Evolutionary conservation across 2,329 filamentous ascomycete species (phyloP).

Genomic region (Ceratocystis cubensis): DNA sequence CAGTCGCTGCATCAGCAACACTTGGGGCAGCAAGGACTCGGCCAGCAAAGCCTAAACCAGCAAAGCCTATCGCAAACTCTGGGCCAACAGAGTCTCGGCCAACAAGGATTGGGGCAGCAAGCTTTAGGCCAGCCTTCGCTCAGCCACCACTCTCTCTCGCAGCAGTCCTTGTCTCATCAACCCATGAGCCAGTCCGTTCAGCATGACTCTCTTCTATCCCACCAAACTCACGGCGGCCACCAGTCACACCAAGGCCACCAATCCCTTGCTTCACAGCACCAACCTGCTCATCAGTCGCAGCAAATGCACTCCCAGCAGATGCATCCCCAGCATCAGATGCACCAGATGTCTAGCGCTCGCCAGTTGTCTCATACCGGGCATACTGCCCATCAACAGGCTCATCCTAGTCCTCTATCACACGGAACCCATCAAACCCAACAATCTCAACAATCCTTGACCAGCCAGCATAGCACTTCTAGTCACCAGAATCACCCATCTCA

Average conservation of each 20-base stretch:
- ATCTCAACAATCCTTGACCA: slow-evolving; percentile 20
- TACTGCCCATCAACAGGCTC: slow-evolving; percentile 18
- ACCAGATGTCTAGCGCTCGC: slow-evolving; percentile 16
- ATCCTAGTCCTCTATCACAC: slow-evolving; percentile 17
- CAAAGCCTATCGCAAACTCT: slow-evolving; percentile 23
- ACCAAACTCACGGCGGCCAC: slow-evolving; percentile 31
- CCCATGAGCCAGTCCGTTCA: slow-evolving; percentile 30
- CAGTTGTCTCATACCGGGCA: slow-evolving; percentile 17
- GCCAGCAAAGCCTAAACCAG: slow-evolving; percentile 26
- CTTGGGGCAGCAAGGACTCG: slow-evolving; percentile 24
- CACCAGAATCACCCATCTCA: slow-evolving; percentile 23
- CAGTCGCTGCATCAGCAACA: slow-evolving; percentile 27
- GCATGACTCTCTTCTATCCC: slow-evolving; percentile 34
- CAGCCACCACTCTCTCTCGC: slow-evolving; percentile 12
- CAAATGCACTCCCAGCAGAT: slow-evolving; percentile 16
- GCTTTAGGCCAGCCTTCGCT: slow-evolving; percentile 8
- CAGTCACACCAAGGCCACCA: slow-evolving; percentile 25
- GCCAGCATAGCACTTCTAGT: slow-evolving; percentile 21
- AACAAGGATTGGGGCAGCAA: slow-evolving; percentile 22
- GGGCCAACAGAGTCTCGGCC: slow-evolving; percentile 22
- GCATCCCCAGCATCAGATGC: slow-evolving; percentile 16
- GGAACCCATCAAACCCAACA: slow-evolving; percentile 20
- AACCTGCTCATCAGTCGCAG: slow-evolving; percentile 19
- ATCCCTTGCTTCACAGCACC: slow-evolving; percentile 25
- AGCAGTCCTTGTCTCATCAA: slow-evolving; percentile 18